Base-by-base conservation (phyloP, 2,329 filamentous ascomycete species). In the Eutypella sp. region DNA sequence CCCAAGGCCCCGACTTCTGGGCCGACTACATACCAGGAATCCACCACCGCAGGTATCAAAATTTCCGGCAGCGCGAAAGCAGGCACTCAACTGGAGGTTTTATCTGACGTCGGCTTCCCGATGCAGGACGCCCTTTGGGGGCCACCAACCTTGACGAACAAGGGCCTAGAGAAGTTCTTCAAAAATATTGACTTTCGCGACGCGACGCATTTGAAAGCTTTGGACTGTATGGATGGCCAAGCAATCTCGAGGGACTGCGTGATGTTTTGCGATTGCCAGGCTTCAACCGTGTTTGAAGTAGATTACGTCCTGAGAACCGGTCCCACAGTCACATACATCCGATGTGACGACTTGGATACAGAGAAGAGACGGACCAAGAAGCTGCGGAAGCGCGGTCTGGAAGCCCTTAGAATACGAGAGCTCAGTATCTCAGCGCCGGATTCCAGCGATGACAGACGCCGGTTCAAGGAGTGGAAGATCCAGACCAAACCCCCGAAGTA, bases 231-330 rank as follows among this genome's bases (percentile, higher is more conserved):
- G 5, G 41, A 47, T 41, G 20, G 18, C n/a, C 34, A 31, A 8
- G n/a, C 13, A 15, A 22, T 15, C 6, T 10, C 40, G 13, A 31
- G 46, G 9, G 40, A 45, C 19, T 25, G 27, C 27, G 11, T 42
- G 4, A 24, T 48, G n/a, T 45, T 45, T 25, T 42, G 33, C 27
- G 42, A 42, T 18, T 4, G 2, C 10, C 24, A 27, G 1, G 23
- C 19, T 22, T 16, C 37, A 16, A 37, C 24, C 29, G 3, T 29
- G 10, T 45, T 42, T 34, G 5, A 37, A 9, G 39, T 45, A 1
- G 46, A 48, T 33, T 48, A 48, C n/a, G 27, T 45, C 11, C 4
- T 48, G 3, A 9, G 40, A 8, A 33, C 38, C 1, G 40, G 46
- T 11, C 6, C 18, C 5, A 37, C 39, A n/a, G 31, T 39, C 6